Evolutionary conservation across 768 basidiomycete genomes (phyloP).

Genomic region (Leccinum sublutescens): DNA sequence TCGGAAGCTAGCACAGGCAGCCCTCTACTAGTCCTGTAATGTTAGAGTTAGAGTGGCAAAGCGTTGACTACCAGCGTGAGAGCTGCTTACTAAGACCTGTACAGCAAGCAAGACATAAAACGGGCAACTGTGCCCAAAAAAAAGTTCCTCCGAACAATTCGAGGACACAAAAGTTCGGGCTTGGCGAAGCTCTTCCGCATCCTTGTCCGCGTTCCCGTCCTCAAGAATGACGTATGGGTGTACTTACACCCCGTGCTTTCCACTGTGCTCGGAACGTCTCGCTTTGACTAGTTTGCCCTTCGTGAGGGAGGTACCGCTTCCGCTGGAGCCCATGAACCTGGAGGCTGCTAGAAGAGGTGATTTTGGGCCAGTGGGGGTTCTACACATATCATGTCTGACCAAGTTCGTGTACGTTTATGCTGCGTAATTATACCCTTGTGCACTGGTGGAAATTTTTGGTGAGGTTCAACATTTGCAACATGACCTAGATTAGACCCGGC

Average conservation of each 20-base stretch:
- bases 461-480: no score
- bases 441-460: no score
- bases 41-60: no score
- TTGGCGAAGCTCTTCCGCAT: constrained; percentile 76
- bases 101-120: constrained; percentile 7
- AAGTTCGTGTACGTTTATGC: background rate
- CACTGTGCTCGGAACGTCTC: constrained; percentile 35
- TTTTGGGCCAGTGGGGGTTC: constrained; percentile 31
- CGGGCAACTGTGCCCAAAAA: no score
- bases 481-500: no score
- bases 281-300: constrained; percentile 42
- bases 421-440: background rate
- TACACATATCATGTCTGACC: constrained; percentile 26
- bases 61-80: constrained; percentile 30
- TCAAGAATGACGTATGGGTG: constrained; percentile 56
- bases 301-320: constrained; percentile 64
- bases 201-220: constrained; percentile 96
- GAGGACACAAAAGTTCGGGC: constrained; percentile 51
- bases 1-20: no score
- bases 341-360: constrained; percentile 37
- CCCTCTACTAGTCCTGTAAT: no score
- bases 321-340: constrained; percentile 70
- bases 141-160: no score
- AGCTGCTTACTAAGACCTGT: constrained; percentile 41
- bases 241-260: constrained; percentile 34